Evolutionary conservation across 2,329 filamentous ascomycete species (phyloP).

Genomic region (Drechslerella coelobrocha): DNA sequence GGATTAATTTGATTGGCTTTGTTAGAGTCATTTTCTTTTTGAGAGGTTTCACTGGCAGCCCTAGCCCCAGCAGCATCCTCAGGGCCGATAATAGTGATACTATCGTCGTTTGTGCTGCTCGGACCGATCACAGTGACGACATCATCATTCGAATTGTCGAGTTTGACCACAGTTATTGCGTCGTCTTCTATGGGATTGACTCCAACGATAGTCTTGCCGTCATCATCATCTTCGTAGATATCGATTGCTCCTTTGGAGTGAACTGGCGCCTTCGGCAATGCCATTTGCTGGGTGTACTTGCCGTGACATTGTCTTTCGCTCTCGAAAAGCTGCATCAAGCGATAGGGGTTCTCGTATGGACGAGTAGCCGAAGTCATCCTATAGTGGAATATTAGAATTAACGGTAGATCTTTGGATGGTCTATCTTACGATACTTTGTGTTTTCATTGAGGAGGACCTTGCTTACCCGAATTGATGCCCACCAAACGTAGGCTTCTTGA

Average conservation of each 20-base stretch:
- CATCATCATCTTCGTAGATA: constrained; percentile 1
- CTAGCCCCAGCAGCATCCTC: background rate
- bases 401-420: background rate
- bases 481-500: constrained; percentile 29
- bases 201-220: constrained; percentile 5
- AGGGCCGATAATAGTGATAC: background rate
- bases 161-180: background rate
- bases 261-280: constrained; percentile 8
- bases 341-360: constrained; percentile 32
- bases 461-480: constrained; percentile 42
- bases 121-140: background rate
- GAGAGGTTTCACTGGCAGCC: too few species aligned
- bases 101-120: background rate
- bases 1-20: background rate
- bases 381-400: background rate
- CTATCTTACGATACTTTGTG: background rate
- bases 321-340: constrained; percentile 27
- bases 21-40: too few species aligned
- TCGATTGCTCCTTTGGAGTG: background rate
- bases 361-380: constrained; percentile 34
- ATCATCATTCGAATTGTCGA: background rate
- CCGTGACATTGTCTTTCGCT: constrained; percentile 6
- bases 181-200: background rate
- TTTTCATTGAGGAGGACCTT: background rate
- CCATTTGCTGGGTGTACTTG: constrained; percentile 22